Evolutionary conservation across 2,329 filamentous ascomycete genomes (phyloP), one percentile per base, ranked within the genome.

Genomic region (Gliomastix tumulicola): DNA sequence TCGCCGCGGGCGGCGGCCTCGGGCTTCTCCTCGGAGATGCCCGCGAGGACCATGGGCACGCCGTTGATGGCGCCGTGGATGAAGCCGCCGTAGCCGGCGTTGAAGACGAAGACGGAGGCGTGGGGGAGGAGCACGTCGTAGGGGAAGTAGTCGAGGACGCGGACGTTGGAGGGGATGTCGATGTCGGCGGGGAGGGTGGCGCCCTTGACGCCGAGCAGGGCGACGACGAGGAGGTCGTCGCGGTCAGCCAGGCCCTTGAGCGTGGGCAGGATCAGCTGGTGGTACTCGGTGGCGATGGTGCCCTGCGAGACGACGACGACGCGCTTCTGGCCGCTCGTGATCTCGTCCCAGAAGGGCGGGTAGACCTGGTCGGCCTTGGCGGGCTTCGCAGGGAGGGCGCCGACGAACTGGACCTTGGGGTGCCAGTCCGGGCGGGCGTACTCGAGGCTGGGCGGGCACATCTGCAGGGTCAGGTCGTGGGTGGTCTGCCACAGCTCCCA

Each of bases 71-170:
- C 48, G 4, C 58, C 60, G 37, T 71, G 66, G 17, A 61, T 55
- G 33, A 70, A 59, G 2, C 64, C 66, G 5, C 68, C 66, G 38
- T 68, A 74, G 4, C 69, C 68, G 10, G 60, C 69, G 33, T 72
- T 74, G 10, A 59, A 59, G 13, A 74, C 54, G 20, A 72, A 67
- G 1, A 68, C 56, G 28, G 62, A 66, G 21, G 56, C 54, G 46
- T 69, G 41, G 2, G 62, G 60, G 2, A 74, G 52, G 2, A 72
- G 40, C 1, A 56, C 50, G 39, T 74, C 66, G 41, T 71, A 73
- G 4, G 67, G 58, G 5, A 74, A 48, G 43, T 68, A 71, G 46
- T 72, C 66, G 17, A 63, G 49, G 5, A 69, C 57, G 9, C 60
- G 54, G 1, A 59, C 54, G 43, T 74, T 74, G 2, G 39, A 20